These are phyloP conservation scores for Cordyceps pruinosa DNA, from an alignment of 2,329 filamentous ascomycete genomes.

Conservation along the genomic window DNA sequence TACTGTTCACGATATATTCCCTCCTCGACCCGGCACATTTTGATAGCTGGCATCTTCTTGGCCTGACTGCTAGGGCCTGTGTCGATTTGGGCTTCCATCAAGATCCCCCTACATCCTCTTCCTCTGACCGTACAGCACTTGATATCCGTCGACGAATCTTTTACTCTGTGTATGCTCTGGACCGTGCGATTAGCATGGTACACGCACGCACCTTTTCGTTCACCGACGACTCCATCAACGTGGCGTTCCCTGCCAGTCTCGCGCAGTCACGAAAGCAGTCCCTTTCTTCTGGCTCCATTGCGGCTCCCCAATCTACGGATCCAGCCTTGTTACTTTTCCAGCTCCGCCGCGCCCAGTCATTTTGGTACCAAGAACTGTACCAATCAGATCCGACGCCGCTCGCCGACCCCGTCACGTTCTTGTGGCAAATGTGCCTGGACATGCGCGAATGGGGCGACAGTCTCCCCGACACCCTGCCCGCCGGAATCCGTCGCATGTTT, in stretches of 20 bases:
- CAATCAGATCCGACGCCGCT: slow-evolving; percentile 67
- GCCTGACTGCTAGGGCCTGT: slow-evolving; percentile 79
- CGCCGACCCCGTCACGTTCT: slow-evolving; percentile 60
- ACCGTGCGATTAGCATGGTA: slow-evolving; percentile 83
- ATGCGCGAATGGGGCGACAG: slow-evolving; percentile 77
- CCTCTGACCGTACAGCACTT: slow-evolving; percentile 60
- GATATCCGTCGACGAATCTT: slow-evolving; percentile 79
- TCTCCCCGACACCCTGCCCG: slow-evolving; percentile 59
- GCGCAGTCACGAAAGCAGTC: slow-evolving; percentile 35
- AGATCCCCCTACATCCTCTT: slow-evolving; percentile 67
- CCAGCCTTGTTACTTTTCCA: slow-evolving; percentile 73
- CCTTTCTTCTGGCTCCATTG: slow-evolving; percentile 35
- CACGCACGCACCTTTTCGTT: slow-evolving; percentile 87
- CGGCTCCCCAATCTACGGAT: slow-evolving; percentile 48
- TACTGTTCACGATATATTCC: slow-evolving; percentile 82
- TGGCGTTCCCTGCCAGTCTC: slow-evolving; percentile 59
- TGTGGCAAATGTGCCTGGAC: slow-evolving; percentile 68
- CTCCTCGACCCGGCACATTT: slow-evolving; percentile 87
- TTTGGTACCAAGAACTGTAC: slow-evolving; percentile 84
- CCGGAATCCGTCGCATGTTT: slow-evolving; percentile 66
- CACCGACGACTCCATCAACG: slow-evolving; percentile 79
- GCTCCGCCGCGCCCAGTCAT: slow-evolving; percentile 77
- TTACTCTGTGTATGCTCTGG: slow-evolving; percentile 83
- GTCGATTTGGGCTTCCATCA: slow-evolving; percentile 91
- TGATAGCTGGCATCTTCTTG: slow-evolving; percentile 89